A percentile compares a stretch with the other conserved stretches of the same genome.
Evolutionary conservation across 345 rosid species (phyloP).

Genomic region (Heritiera fomes): DNA sequence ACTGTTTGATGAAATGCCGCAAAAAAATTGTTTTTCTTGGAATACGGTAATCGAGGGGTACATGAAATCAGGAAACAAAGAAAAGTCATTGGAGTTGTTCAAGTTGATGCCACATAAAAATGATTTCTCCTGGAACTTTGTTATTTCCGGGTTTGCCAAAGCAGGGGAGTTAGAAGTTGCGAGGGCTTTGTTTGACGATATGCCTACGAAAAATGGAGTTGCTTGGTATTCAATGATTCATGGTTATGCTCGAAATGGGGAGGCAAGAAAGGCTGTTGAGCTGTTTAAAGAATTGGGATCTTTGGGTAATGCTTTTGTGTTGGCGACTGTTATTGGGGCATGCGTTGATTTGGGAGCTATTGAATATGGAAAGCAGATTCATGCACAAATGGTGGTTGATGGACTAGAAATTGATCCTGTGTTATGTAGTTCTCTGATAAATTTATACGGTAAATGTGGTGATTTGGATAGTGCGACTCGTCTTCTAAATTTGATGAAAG

Average conservation of each 20-base stretch:
- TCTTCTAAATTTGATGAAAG: slow-evolving; percentile 44
- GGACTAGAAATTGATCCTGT: slow-evolving; percentile 49
- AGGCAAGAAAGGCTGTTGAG: slow-evolving; percentile 51
- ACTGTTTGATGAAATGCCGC: slow-evolving; percentile 74
- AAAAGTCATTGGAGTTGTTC: slow-evolving; percentile 44
- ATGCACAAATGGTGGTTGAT: slow-evolving; percentile 50
- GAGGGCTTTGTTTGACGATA: slow-evolving; percentile 51
- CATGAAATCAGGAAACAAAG: slow-evolving; percentile 48
- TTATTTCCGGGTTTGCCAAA: slow-evolving; percentile 64
- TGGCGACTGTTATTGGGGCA: slow-evolving; percentile 67
- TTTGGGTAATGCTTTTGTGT: slow-evolving; percentile 46
- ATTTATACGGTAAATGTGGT: slow-evolving; percentile 71
- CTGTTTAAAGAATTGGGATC: slow-evolving; percentile 50
- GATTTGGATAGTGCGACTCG: slow-evolving; percentile 55
- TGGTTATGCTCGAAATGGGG: slow-evolving; percentile 48
- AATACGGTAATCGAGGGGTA: slow-evolving; percentile 71
- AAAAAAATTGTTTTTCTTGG: slow-evolving; percentile 65
- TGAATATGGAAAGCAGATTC: slow-evolving; percentile 68
- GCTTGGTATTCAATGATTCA: slow-evolving; percentile 69
- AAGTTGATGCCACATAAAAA: slow-evolving; percentile 53
- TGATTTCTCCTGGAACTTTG: slow-evolving; percentile 69
- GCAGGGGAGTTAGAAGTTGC: slow-evolving; percentile 56
- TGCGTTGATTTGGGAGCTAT: slow-evolving; percentile 60
- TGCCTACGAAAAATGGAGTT: slow-evolving; percentile 61
- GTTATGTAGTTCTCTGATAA: slow-evolving; percentile 63